Evolutionary conservation across 78 protist genomes (phyloP).

Genomic region (Polysphondylium violaceum): DNA sequence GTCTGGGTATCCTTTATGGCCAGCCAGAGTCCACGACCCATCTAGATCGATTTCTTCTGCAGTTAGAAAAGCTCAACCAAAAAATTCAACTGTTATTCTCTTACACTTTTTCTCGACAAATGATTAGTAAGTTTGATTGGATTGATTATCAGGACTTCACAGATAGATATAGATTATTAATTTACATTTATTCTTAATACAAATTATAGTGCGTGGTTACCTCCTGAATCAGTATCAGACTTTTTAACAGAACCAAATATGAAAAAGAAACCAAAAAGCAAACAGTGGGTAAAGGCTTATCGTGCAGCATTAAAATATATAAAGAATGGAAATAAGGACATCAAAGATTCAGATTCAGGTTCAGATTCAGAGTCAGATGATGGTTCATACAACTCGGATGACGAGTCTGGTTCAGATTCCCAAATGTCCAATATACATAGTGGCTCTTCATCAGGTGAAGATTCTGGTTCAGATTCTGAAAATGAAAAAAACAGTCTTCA

Average conservation of each 20-base stretch:
- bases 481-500: too few relatives aligned
- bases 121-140: conserved; percentile 55
- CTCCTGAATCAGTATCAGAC: conserved; percentile 70
- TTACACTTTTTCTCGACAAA: conserved; percentile 53
- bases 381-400: not conserved
- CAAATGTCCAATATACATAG: conserved; percentile 4
- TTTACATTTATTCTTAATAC: not conserved
- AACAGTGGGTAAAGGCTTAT: conserved; percentile 63
- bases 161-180: too few relatives aligned
- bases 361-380: not conserved
- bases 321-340: conserved; percentile 15
- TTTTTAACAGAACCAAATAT: conserved; percentile 5
- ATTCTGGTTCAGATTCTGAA: too few relatives aligned
- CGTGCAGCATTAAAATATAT: conserved; percentile 48
- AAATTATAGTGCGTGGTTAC: conserved; percentile 70
- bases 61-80: conserved; percentile 76
- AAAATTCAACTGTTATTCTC: conserved; percentile 33
- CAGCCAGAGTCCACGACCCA: conserved; percentile 76
- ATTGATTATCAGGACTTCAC: not conserved
- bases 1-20: conserved; percentile 78
- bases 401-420: not conserved
- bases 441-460: not conserved
- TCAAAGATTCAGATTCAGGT: not conserved
- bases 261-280: conserved; percentile 62
- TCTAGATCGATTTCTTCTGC: conserved; percentile 31